Percentiles rank a stretch among this genome's conserved stretches.
Conservation (phyloP, 768 basidiomycete genomes). For the Asterophora parasitica region DNA sequence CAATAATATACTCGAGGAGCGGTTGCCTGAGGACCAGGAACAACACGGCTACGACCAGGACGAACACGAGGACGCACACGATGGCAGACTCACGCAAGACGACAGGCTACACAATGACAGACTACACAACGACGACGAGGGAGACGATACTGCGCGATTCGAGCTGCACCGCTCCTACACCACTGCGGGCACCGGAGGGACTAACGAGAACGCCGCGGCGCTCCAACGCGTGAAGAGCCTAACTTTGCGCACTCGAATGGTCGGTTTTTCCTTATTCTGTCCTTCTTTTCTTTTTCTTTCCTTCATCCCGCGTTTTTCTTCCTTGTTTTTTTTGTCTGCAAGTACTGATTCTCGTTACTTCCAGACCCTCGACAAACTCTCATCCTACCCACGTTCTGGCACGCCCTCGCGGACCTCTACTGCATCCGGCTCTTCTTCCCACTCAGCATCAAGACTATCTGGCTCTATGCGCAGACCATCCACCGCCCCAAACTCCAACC, state of each 20-base stretch:
- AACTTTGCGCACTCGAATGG: conserved; percentile 69
- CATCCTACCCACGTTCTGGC: conserved; percentile 48
- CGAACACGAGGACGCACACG: conserved; percentile 1
- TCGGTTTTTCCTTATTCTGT: conserved; percentile 31
- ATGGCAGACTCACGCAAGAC: too few species aligned
- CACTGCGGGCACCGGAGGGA: conserved; percentile 8
- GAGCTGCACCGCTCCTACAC: conserved; percentile 20
- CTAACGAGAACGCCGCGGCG: conserved; percentile 53
- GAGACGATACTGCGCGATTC: conserved; percentile 47
- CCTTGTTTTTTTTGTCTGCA: too few species aligned
- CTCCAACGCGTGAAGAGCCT: conserved; percentile 67
- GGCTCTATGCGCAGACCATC: too few species aligned
- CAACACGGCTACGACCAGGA: too few species aligned
- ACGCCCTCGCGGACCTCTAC: conserved; percentile 45
- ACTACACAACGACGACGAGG: conserved; percentile 48
- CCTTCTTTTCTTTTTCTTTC: conserved; percentile 8
- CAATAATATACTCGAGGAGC: conserved; percentile 55
- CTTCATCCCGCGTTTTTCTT: conserved; percentile 11
- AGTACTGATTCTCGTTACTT: conserved; percentile 10
- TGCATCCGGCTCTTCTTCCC: conserved; percentile 29
- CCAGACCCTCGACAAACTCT: conserved; percentile 68
- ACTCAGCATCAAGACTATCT: conserved; percentile 8
- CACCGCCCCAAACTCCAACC: too few species aligned
- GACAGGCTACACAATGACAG: conserved; percentile 11
- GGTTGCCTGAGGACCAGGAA: conserved; percentile 2